phyloP scores from a whole-genome alignment of 148 eudicot genomes.

The Persicaria maculosa region DNA sequence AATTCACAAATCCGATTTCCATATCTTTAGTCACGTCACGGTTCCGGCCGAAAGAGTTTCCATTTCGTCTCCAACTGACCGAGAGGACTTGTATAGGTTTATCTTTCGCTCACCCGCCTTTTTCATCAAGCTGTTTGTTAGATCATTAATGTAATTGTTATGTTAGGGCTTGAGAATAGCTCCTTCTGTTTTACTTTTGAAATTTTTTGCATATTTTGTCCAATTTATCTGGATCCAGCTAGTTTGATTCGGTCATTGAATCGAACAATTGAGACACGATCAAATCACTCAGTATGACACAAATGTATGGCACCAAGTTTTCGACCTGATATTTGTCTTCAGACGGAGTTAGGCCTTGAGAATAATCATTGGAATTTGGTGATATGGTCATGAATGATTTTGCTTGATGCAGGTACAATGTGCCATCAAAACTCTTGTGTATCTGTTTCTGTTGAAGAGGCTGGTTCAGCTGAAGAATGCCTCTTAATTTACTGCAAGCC shows the following conservation, averaged over 20 bases:
- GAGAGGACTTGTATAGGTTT: neutral
- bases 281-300: neutral
- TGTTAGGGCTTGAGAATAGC: neutral
- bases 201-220: too few relatives aligned
- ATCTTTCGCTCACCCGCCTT: neutral
- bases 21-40: neutral
- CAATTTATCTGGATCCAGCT: neutral
- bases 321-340: neutral
- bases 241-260: neutral
- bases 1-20: neutral
- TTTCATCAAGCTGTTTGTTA: neutral
- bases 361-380: conserved; percentile 2
- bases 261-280: neutral
- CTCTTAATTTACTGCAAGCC: conserved; percentile 87
- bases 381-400: neutral
- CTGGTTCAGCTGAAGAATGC: conserved; percentile 67
- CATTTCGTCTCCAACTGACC: neutral
- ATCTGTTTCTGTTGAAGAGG: conserved; percentile 63
- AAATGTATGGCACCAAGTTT: neutral
- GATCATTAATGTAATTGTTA: neutral
- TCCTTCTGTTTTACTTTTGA: neutral
- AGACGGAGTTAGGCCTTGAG: neutral
- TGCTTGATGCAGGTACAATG: conserved; percentile 32
- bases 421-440: conserved; percentile 70
- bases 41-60: neutral